These are phyloP conservation scores for Candida chilensis DNA, from an alignment of 805 yeast genomes.

Conservation along the genomic window DNA sequence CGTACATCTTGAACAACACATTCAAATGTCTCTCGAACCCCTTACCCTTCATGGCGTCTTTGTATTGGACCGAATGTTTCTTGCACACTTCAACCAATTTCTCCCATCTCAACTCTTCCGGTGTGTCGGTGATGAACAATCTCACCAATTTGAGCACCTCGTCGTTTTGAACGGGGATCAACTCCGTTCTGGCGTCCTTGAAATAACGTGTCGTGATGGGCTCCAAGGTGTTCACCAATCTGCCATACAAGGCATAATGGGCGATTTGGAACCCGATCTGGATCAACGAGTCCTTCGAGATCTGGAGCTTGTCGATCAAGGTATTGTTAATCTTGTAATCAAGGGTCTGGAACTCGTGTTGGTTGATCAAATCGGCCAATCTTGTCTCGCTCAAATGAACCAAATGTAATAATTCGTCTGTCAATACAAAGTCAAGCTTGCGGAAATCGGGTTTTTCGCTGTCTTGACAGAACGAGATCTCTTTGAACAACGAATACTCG, in stretches of 20 bases:
- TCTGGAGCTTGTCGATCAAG: slow-evolving; percentile 25
- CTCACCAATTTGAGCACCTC: slow-evolving; percentile 44
- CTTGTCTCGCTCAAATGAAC: slow-evolving; percentile 51
- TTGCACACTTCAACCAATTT: slow-evolving; percentile 41
- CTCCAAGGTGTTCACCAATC: slow-evolving; percentile 37
- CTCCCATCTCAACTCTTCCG: slow-evolving; percentile 37
- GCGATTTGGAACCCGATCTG: slow-evolving; percentile 46
- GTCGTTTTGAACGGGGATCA: slow-evolving; percentile 57
- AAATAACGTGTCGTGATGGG: slow-evolving; percentile 63
- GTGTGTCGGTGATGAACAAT: slow-evolving; percentile 48
- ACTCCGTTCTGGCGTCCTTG: slow-evolving; percentile 60
- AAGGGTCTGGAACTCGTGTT: slow-evolving; percentile 43
- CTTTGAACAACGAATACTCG: slow-evolving; percentile 44
- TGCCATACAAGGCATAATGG: slow-evolving; percentile 47
- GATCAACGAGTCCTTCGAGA: slow-evolving; percentile 41
- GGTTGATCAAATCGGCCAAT: slow-evolving; percentile 46
- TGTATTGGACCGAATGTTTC: slow-evolving; percentile 39
- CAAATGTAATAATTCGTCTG: slow-evolving; percentile 37
- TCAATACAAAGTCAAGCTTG: slow-evolving; percentile 21
- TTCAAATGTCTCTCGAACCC: slow-evolving; percentile 71
- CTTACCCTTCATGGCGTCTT: slow-evolving; percentile 45
- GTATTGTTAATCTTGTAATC: slow-evolving; percentile 20
- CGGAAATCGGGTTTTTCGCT: slow-evolving; percentile 22
- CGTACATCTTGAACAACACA: slow-evolving; percentile 49
- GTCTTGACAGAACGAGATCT: slow-evolving; percentile 23